phyloP scores from a whole-genome alignment of 495 filamentous ascomycete species.

The Aspergillus taichungensis region DNA sequence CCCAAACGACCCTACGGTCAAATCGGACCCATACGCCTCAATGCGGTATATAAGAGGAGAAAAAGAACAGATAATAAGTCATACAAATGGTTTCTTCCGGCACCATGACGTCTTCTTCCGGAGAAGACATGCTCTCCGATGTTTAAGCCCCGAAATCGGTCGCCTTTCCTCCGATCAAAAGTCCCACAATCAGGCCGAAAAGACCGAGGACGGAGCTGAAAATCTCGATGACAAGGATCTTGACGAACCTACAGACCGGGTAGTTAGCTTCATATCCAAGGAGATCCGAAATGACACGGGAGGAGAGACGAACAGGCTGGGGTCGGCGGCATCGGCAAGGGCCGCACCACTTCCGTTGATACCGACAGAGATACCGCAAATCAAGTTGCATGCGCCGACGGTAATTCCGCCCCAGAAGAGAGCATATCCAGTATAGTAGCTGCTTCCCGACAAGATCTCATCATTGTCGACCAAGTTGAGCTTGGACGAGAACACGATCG shows the following conservation, averaged over 20 bases:
- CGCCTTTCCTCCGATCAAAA: constrained; percentile 78
- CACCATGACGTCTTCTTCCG: constrained; percentile 6
- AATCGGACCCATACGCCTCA: constrained; percentile 35
- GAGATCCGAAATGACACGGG: not conserved
- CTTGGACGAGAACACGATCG: constrained; percentile 92
- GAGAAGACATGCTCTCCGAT: constrained; percentile 3
- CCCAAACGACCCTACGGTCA: constrained; percentile 21
- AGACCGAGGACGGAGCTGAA: constrained; percentile 97
- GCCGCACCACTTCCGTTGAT: constrained; percentile 98
- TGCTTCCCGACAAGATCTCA: constrained; percentile 50
- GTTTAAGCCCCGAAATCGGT: constrained; percentile 53
- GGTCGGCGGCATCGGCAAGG: constrained; percentile 89
- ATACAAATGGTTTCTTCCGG: constrained; percentile 12
- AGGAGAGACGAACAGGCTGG: constrained; percentile 62
- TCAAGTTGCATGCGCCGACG: constrained; percentile 87
- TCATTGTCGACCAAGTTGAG: constrained; percentile 48
- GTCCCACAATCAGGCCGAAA: constrained; percentile 93
- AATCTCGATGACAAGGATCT: constrained; percentile 98
- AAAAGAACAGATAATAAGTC: constrained; percentile 16
- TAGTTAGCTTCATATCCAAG: constrained; percentile 10
- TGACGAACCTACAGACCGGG: constrained; percentile 69
- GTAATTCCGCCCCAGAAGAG: constrained; percentile 94
- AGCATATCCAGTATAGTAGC: constrained; percentile 93
- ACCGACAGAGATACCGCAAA: constrained; percentile 94
- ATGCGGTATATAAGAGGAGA: constrained; percentile 34